phyloP scores from a whole-genome alignment of 1,284 basidiomycete species.

The Moniliella sp. region DNA sequence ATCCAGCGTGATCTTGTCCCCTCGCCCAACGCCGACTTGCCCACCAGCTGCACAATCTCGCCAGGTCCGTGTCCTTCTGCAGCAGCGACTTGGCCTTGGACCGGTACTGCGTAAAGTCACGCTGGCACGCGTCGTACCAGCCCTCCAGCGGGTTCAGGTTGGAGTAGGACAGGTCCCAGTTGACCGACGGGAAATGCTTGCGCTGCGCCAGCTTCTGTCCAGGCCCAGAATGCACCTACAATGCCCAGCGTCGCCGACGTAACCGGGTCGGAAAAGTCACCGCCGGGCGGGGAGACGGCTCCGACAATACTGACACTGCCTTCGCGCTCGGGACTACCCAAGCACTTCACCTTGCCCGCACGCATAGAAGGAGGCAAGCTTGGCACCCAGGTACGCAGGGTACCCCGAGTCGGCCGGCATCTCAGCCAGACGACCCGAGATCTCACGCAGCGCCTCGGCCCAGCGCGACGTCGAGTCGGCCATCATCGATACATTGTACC shows the following conservation, averaged over 20 bases:
- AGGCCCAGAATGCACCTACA: slow-evolving; percentile 67
- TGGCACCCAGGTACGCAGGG: slow-evolving; percentile 86
- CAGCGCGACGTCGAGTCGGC: slow-evolving; percentile 97
- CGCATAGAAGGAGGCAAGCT: slow-evolving; percentile 95
- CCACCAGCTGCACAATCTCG: slow-evolving; percentile 98
- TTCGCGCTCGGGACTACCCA: slow-evolving; percentile 67
- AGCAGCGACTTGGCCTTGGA: slow-evolving; percentile 85
- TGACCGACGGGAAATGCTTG: slow-evolving; percentile 95
- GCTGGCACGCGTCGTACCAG: slow-evolving; percentile 65
- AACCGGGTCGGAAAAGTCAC: slow-evolving; percentile 99
- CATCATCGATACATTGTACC: slow-evolving; percentile 97
- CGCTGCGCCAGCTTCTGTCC: slow-evolving; percentile 84
- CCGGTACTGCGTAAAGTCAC: slow-evolving; percentile 78
- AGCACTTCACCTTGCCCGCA: slow-evolving; percentile 80
- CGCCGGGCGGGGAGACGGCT: slow-evolving; percentile 91
- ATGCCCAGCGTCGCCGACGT: slow-evolving; percentile 91
- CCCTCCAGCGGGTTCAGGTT: slow-evolving; percentile 85
- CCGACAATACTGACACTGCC: slow-evolving; percentile 96
- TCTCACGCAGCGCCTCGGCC: slow-evolving; percentile 97
- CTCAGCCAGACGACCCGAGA: slow-evolving; percentile 92
- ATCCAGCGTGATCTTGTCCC: slow-evolving; percentile 94
- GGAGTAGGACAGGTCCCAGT: slow-evolving; percentile 95
- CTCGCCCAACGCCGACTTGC: slow-evolving; percentile 90
- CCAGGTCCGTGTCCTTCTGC: slow-evolving; percentile 92
- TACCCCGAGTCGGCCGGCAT: slow-evolving; percentile 96